Evolutionary conservation across 2,329 filamentous ascomycete species (phyloP), one percentile per base, ranked within the genome.

Genomic region (Alternaria sp.): DNA sequence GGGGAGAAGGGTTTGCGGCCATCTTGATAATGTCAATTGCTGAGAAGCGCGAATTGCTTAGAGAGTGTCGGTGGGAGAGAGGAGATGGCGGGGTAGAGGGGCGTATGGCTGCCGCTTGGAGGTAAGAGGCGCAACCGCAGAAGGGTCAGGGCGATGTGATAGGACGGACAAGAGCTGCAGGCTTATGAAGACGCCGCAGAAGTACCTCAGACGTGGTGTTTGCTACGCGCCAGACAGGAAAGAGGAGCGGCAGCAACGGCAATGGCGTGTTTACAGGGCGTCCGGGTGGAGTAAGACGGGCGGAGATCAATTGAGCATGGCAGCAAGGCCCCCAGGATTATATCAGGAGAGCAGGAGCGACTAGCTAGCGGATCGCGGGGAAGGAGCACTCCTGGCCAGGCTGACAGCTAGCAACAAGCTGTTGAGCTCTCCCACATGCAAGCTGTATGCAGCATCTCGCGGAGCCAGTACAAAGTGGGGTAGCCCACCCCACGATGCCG

Each of bases 1-100:
- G 87, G 44, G 83, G 82, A n/a, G 80, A 64, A 12, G 79, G 63
- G 28, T 59, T 66, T n/a, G 73, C 54, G 56, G 75, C 73, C 77
- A 79, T 79, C 45, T 62, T 76, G 62, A 68, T 61, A 28, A 71
- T 71, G 54, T 74, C 72, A 72, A 77, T 74, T 67, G 73, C 65
- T 49, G 66, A 65, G 62, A 74, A 72, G 55, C 49, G 57, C 50
- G 68, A 69, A 17, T 72, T 75, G 67, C 62, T 68, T 30, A 67
- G 69, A 32, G 69, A 73, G 65, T 66, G 70, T 59, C 60, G 60
- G 43, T 71, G 69, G n/a, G 60, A 59, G 59, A 72, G 70, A 61
- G 70, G 70, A 23, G 71, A 71, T 54, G 72, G 71, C 61, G 76
- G 73, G 66, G 73, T 73, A 64, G 69, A 69, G 59, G 71, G 62